Conservation (phyloP, 192 early-diverging fungal genomes). For the Coemansia sp. region DNA sequence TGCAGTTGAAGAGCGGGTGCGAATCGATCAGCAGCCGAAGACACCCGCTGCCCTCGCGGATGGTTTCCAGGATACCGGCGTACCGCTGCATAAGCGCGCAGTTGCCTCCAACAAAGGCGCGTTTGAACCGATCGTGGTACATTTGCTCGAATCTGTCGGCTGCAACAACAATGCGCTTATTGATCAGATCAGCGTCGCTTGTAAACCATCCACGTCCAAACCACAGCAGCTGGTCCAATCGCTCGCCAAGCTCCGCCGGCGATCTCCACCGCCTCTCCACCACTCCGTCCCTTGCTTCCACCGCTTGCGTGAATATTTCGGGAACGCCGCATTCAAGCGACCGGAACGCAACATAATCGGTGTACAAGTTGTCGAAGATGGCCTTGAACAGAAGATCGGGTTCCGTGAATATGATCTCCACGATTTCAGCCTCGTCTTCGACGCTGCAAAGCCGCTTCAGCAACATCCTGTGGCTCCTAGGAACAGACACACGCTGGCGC, state of each 20-base stretch:
- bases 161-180: conserved; percentile 26
- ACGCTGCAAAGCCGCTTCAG: conserved; percentile 35
- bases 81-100: conserved; percentile 19
- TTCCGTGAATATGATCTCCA: conserved; percentile 24
- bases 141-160: conserved; percentile 31
- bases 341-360: conserved; percentile 30
- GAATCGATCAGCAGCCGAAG: conserved; percentile 30
- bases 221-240: conserved; percentile 56
- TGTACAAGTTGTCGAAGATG: conserved; percentile 29
- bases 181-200: conserved; percentile 13
- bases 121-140: conserved; percentile 20
- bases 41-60: conserved; percentile 45
- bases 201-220: conserved; percentile 36
- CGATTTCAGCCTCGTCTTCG: conserved; percentile 21
- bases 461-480: conserved; percentile 30
- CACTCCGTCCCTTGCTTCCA: neutral
- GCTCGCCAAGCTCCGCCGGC: conserved; percentile 28
- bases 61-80: conserved; percentile 25
- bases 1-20: conserved; percentile 38
- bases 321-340: conserved; percentile 14
- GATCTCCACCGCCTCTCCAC: neutral
- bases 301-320: neutral
- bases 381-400: conserved; percentile 54
- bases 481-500: conserved; percentile 24
- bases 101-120: conserved; percentile 21